Evolutionary conservation across 495 filamentous ascomycete species (phyloP), one percentile per base, ranked within the genome.

Genomic region (Penicillium maclennaniae): DNA sequence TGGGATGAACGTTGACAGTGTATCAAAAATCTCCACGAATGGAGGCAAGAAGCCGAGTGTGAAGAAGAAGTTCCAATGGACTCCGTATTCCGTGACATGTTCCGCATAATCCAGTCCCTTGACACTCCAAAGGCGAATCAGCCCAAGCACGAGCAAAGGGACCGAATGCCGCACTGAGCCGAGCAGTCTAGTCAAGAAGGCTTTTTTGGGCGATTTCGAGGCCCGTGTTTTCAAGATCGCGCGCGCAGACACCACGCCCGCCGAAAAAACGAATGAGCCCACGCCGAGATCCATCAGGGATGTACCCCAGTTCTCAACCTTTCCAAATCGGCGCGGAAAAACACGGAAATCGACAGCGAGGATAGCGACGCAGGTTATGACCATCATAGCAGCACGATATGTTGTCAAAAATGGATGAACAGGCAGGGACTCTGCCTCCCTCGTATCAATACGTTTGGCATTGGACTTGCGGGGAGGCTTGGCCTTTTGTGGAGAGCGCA

Each of bases 11-110:
- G 65, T 61, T 31, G 70, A 71, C 43, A 76, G 47, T 0, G 85
- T 82, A 54, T 92, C 87, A 47, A 93, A 89, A 0, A 96, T 65
- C n/a, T 92, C 92, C 46, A 95, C 83, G 58, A 93, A 93, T 4
- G 91, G 91, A 2, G 92, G 90, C 28, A 99, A 70, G 23, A 97
- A 82, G 4, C 85, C 92, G 10, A 99, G 74, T 0, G 93, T 99
- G 70, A 99, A 97, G 75, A 99, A 99, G 69, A 99, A 99, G 69
- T 99, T 99, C 93, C 93, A 99, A 68, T 99, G 93, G 10, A 97
- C 89, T 27, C 93, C 93, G 61, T 99, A 99, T 60, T 99, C 93
- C 1, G 90, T 92, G 34, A 97, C 91, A 71, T 99, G 93, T 67
- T 97, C 93, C 2, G 91, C 91, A 65, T 97, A 97, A 63, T 97